Evolutionary conservation across 2,329 filamentous ascomycete species (phyloP).

Genomic region (Neopestalotiopsis clavispora): DNA sequence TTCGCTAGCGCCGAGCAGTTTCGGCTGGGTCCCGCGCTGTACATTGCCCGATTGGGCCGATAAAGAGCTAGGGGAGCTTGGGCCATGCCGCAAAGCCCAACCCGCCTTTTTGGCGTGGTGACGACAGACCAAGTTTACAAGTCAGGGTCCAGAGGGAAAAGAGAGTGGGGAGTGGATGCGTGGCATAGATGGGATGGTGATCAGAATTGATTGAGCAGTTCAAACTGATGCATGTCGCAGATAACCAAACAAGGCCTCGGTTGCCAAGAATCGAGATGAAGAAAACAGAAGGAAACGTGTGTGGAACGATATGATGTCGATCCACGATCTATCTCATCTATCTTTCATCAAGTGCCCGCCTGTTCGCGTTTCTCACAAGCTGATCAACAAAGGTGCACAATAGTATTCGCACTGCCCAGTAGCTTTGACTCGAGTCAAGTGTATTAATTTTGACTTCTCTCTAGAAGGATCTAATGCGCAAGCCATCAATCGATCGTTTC

Average conservation of each 20-base stretch:
- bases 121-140: not conserved
- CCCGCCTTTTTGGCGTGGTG: not conserved
- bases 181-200: not conserved
- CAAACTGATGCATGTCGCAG: not conserved
- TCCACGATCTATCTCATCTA: not conserved
- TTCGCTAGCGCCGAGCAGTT: slow-evolving; percentile 3
- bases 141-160: not conserved
- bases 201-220: not conserved
- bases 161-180: not conserved
- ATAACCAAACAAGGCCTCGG: not conserved
- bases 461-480: too few relatives aligned
- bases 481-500: too few relatives aligned
- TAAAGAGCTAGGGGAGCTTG: not conserved
- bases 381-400: too few relatives aligned
- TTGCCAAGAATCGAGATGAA: not conserved
- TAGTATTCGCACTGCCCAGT: too few relatives aligned
- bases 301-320: not conserved
- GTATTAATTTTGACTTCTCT: too few relatives aligned
- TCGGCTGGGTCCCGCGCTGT: not conserved
- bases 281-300: not conserved
- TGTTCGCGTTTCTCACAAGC: not conserved
- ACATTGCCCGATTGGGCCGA: not conserved
- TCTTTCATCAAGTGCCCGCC: not conserved
- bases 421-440: too few relatives aligned
- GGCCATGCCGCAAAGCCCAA: slow-evolving; percentile 4